These are phyloP conservation scores for Neoboletus subvelutipes DNA, from an alignment of 768 basidiomycete genomes.

Conservation along the genomic window DNA sequence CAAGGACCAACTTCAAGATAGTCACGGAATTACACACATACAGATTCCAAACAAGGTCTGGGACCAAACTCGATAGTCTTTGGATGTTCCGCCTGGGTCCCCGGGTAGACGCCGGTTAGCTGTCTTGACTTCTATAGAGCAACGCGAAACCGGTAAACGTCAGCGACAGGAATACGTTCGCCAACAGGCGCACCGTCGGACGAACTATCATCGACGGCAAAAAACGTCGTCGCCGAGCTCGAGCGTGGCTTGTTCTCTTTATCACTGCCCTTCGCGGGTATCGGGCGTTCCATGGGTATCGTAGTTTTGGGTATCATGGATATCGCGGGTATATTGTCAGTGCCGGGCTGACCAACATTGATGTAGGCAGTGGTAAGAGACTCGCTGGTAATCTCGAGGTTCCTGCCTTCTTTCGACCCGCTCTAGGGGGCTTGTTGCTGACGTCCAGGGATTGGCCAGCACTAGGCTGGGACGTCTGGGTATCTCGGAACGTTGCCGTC, in stretches of 20 bases:
- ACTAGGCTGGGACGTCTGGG: not conserved
- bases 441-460: not conserved
- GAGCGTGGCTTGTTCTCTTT: constrained; percentile 12
- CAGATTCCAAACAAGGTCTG: not conserved
- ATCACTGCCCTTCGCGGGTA: not conserved
- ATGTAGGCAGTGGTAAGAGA: not conserved
- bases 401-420: not conserved
- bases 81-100: constrained; percentile 5
- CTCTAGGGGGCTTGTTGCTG: not conserved
- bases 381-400: not conserved
- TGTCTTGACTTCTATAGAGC: constrained; percentile 5
- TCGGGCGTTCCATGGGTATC: constrained; percentile 1
- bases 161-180: not conserved
- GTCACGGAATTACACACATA: not conserved
- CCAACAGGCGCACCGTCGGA: not conserved
- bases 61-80: not conserved
- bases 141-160: not conserved
- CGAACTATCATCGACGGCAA: not conserved
- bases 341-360: constrained; percentile 3
- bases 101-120: constrained; percentile 8
- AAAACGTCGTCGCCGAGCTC: not conserved
- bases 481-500: constrained; percentile 1
- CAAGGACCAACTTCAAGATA: not conserved
- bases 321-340: constrained; percentile 4
- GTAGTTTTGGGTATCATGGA: constrained; percentile 1